Evolutionary conservation across 164 flowering plant genomes (phyloP), one percentile per base, ranked within the genome.

Genomic region (Liriodendron chinense): DNA sequence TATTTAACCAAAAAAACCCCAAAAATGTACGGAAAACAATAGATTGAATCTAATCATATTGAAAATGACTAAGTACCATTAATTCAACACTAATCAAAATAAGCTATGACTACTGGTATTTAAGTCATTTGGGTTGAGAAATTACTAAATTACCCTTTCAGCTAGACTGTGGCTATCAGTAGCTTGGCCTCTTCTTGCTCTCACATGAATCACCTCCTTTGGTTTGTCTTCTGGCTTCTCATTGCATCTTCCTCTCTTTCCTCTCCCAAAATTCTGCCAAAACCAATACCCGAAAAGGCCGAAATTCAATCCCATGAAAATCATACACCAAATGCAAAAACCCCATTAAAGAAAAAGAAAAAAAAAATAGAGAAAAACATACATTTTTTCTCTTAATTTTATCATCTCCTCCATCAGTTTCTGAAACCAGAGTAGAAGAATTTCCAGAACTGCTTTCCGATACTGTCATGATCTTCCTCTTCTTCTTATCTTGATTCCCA

Each of bases 81-180:
- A n/a, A n/a, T 34, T 34, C 43, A 34, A 34, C 43, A 34, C 43
- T 34, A 34, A 34, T 34, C 43, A 34, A 34, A 34, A 34, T 34
- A 4, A 34, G 6, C 43, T 34, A 34, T 34, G 43, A 34, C 43
- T 34, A 34, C 3, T 34, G 43, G 43, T 34, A 34, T 34, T 34
- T 34, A 3, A 34, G 43, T 34, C 0, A 34, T 34, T 34, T 16
- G 13, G 16, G 10, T 16, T 53, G 59, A 53, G 59, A 53, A 53
- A 16, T 34, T 1, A 53, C 2, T 16, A 53, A 34, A 43, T 49
- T 80, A 90, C 93, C 88, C 93, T 86, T 83, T 90, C 93, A 16
- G 93, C 93, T 76, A 90, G 77, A 74, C 93, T 90, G 73, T 90
- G 93, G 72, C 91, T 88, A 71, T 90, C 93, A 76, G 93, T 90